Percentiles rank a stretch among this genome's conserved stretches.
Evolutionary conservation across 768 basidiomycete species (phyloP).

Genomic region (Trametes punicea): DNA sequence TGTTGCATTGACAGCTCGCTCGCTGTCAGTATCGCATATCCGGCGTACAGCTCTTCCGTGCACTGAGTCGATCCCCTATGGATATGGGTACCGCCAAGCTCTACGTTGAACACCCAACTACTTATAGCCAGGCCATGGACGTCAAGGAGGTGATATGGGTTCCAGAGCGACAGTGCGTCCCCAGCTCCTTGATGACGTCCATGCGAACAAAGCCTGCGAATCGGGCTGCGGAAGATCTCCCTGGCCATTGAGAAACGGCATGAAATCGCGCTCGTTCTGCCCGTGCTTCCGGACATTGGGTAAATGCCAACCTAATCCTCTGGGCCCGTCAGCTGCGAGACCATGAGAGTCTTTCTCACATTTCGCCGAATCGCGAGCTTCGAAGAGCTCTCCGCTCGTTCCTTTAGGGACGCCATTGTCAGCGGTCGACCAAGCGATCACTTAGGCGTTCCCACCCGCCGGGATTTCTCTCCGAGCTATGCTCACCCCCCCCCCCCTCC

Average conservation of each 20-base stretch:
- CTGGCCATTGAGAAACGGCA: background rate
- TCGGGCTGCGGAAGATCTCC: no score
- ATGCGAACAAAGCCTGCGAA: no score
- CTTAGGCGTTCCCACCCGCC: background rate
- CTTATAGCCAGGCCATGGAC: no score
- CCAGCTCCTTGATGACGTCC: no score
- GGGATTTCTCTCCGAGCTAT: background rate
- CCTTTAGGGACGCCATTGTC: background rate
- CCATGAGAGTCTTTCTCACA: conserved; percentile 14
- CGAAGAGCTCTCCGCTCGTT: background rate
- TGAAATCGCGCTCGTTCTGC: background rate
- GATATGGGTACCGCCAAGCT: no score
- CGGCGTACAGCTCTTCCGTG: no score
- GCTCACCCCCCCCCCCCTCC: background rate
- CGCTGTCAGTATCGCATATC: no score
- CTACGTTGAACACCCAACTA: no score
- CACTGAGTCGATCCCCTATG: no score
- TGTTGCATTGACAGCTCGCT: no score
- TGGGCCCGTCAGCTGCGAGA: background rate
- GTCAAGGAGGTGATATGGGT: no score
- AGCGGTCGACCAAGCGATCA: background rate
- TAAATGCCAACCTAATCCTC: background rate
- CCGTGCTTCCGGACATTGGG: background rate
- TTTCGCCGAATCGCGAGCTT: background rate
- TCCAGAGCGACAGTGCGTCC: no score